Base-by-base conservation (phyloP, 2,329 filamentous ascomycete species). In the Microthyrium microscopicum region DNA sequence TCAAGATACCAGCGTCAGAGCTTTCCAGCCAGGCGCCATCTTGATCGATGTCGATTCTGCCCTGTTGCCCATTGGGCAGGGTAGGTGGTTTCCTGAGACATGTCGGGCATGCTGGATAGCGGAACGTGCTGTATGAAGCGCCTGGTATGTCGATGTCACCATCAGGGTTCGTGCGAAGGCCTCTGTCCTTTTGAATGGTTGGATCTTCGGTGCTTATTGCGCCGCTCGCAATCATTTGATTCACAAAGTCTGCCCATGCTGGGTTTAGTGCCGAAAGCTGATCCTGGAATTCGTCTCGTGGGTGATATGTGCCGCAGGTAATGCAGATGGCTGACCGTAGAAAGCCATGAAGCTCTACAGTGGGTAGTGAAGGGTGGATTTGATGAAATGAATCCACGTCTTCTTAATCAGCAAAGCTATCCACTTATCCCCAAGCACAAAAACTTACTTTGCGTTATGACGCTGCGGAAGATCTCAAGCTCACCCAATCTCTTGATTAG, bases 311-410 rank as follows among this genome's bases (percentile, higher is more conserved):
- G 34, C 63, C 66, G 56, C 89, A 98, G 44, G 72, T 80, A 9
- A 78, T 70, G 57, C 89, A 98, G 33, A 84, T 68, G 20, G 84
- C 68, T 20, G 77, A 72, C 42, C 85, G 70, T 31, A 98, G 65
- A 54, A 89, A 92, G 43, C 89, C 89, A 53, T 98, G 89, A 31
- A 98, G 66, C 55, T 95, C 87, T 29, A 91, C 61, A 7, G 81
- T 89, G 5, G 71, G 67, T 27, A 85, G 56, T 7, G 62, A 50
- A 0, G 84, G 81, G 53, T 94, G 85, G 38, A 59, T 58, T 3
- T 68, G 63, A 54, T 98, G 89, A 51, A 98, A 92, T 3, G 84
- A 93, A 57, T 98, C 89, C 33, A 98, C 89, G 50, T 95, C 60
- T 64, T 31, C 12, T 32, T 19, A 8, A 26, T 11, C 27, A 8